Conservation (phyloP, 352 stramenopile genomes). For the Pseudoperonospora humuli region DNA sequence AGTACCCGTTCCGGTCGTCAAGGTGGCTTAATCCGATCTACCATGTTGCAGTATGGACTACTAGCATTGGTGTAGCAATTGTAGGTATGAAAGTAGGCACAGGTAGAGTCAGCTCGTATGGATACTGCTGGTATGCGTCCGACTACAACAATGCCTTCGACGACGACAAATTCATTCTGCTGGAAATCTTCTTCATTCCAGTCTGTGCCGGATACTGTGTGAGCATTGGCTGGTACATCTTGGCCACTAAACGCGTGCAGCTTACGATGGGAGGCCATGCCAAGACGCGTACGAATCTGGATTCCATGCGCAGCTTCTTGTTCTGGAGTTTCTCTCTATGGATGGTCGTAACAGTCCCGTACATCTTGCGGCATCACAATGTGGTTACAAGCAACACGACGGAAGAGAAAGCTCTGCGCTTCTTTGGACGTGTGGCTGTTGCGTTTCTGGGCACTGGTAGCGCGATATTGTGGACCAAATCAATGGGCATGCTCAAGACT, state of each 20-base stretch:
- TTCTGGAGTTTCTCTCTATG: constrained; percentile 67
- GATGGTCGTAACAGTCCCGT: constrained; percentile 59
- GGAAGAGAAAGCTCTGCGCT: constrained; percentile 53
- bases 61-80: constrained; percentile 43
- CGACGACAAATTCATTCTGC: constrained; percentile 45
- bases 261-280: constrained; percentile 37
- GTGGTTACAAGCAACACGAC: constrained; percentile 45
- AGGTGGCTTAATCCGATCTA: constrained; percentile 61
- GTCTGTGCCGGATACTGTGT: constrained; percentile 51
- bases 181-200: constrained; percentile 59
- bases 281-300: constrained; percentile 59
- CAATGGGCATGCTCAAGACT: constrained; percentile 52
- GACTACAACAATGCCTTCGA: constrained; percentile 20
- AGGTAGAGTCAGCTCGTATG: constrained; percentile 60
- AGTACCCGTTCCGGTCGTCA: constrained; percentile 79
- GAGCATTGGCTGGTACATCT: constrained; percentile 64
- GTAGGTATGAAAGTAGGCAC: constrained; percentile 35
- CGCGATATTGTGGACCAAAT: constrained; percentile 60
- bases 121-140: constrained; percentile 75
- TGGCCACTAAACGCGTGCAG: constrained; percentile 62
- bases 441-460: constrained; percentile 56
- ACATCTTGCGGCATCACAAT: constrained; percentile 51
- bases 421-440: constrained; percentile 56
- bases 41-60: constrained; percentile 56
- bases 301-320: constrained; percentile 71